Percentiles rank a stretch among this genome's conserved stretches.
These are phyloP conservation scores for Skeletonema grethae DNA, from an alignment of 108 stramenopile species.

Conservation along the genomic window DNA sequence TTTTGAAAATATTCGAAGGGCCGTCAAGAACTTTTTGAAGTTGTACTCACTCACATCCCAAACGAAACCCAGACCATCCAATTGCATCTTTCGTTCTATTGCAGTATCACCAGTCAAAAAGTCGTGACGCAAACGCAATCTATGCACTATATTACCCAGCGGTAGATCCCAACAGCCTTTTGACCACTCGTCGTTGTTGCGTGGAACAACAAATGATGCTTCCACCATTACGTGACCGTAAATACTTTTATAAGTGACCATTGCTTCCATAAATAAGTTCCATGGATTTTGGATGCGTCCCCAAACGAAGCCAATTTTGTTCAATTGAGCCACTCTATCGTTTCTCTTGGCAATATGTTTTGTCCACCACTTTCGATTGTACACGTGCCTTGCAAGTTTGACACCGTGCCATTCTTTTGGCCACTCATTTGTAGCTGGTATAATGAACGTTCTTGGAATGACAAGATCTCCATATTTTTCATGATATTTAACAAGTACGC, in stretches of 20 bases:
- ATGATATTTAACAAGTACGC: conserved; percentile 57
- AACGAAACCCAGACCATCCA: conserved; percentile 77
- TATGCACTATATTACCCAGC: conserved; percentile 66
- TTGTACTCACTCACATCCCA: conserved; percentile 70
- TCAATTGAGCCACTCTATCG: conserved; percentile 68
- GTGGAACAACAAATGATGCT: conserved; percentile 72
- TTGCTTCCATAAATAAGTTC: conserved; percentile 79
- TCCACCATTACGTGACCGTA: conserved; percentile 69
- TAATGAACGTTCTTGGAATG: conserved; percentile 61
- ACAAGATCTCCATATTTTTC: conserved; percentile 59
- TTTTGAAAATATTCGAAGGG: conserved; percentile 56
- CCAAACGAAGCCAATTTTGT: conserved; percentile 82
- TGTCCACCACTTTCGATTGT: conserved; percentile 87
- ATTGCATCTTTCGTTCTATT: conserved; percentile 51
- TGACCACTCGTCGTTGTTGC: conserved; percentile 54
- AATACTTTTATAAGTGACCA: conserved; percentile 55
- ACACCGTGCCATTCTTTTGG: conserved; percentile 72
- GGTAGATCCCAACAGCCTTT: conserved; percentile 71
- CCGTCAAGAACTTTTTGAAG: conserved; percentile 60
- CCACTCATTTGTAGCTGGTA: conserved; percentile 52
- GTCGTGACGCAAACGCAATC: conserved; percentile 69
- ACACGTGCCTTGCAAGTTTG: conserved; percentile 63
- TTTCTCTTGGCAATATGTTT: conserved; percentile 57
- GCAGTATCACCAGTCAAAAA: conserved; percentile 53
- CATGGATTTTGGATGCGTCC: conserved; percentile 74